Evolutionary conservation across 225 moss, liverwort and hornwort genomes (phyloP).

Genomic region (Climacium dendroides): DNA sequence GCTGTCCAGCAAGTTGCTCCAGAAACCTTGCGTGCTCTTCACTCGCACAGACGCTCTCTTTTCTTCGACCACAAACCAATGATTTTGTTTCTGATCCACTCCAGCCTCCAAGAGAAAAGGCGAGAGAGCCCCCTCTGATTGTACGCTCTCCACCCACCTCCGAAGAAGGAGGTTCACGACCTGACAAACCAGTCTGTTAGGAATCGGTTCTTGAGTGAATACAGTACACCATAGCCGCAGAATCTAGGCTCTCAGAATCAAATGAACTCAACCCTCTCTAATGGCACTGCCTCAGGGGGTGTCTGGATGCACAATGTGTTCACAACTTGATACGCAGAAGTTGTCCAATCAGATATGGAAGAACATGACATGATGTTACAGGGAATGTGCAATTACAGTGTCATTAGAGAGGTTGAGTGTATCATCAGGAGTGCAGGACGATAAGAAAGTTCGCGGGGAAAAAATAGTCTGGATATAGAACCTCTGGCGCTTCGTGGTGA

Average conservation of each 20-base stretch:
- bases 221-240: neutral
- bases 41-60: conserved; percentile 22
- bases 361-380: neutral
- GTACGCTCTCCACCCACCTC: conserved; percentile 31
- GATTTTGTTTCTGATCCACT: neutral
- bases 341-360: neutral
- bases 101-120: conserved; percentile 8
- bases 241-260: neutral
- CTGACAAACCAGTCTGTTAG: conserved; percentile 1
- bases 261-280: neutral
- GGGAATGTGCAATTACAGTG: neutral
- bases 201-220: neutral
- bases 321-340: neutral
- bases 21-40: conserved; percentile 25
- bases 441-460: neutral
- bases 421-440: neutral
- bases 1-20: conserved; percentile 15
- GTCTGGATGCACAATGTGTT: neutral
- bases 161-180: conserved; percentile 21
- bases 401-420: neutral
- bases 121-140: conserved; percentile 11
- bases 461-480: neutral
- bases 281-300: neutral
- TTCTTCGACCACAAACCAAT: conserved; percentile 15
- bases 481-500: conserved; percentile 51